Evolutionary conservation across 805 yeast species (phyloP).

Genomic region (Candida silvatica): DNA sequence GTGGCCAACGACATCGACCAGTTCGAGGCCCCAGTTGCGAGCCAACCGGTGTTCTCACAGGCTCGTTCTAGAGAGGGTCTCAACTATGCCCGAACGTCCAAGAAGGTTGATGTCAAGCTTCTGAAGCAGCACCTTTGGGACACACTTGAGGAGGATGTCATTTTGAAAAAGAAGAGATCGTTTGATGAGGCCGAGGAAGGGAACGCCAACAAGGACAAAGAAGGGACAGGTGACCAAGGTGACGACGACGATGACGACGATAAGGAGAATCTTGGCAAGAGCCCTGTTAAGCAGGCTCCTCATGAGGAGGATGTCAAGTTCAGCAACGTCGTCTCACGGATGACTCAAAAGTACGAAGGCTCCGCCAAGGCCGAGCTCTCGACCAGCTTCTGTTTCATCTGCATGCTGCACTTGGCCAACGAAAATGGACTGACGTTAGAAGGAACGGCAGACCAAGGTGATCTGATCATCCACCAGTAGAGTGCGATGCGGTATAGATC

Average conservation of each 20-base stretch:
- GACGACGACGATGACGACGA: constrained; percentile 4
- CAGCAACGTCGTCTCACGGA: constrained; percentile 27
- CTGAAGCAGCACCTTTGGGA: constrained; percentile 40
- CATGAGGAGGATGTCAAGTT: constrained; percentile 15
- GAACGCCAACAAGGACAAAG: constrained; percentile 3
- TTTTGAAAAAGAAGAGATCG: constrained; percentile 23
- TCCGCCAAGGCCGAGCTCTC: constrained; percentile 34
- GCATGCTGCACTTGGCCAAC: constrained; percentile 40
- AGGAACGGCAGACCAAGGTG: constrained; percentile 26
- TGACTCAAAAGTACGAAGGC: constrained; percentile 28
- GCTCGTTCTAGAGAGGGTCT: constrained; percentile 8
- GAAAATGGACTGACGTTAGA: constrained; percentile 36
- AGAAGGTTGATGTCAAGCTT: constrained; percentile 38
- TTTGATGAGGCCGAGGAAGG: constrained; percentile 18
- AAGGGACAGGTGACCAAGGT: neutral
- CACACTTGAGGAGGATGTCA: constrained; percentile 24
- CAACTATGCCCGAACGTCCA: constrained; percentile 37
- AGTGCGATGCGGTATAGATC: no score
- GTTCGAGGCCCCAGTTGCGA: constrained; percentile 9
- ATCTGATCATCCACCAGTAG: constrained; percentile 22
- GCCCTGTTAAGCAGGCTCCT: neutral
- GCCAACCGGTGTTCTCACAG: neutral
- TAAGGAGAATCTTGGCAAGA: constrained; percentile 1
- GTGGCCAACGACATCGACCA: constrained; percentile 19
- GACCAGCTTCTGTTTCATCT: constrained; percentile 42